These are phyloP conservation scores for Alternaria postmessia DNA, from an alignment of 2,329 filamentous ascomycete genomes.

Conservation along the genomic window DNA sequence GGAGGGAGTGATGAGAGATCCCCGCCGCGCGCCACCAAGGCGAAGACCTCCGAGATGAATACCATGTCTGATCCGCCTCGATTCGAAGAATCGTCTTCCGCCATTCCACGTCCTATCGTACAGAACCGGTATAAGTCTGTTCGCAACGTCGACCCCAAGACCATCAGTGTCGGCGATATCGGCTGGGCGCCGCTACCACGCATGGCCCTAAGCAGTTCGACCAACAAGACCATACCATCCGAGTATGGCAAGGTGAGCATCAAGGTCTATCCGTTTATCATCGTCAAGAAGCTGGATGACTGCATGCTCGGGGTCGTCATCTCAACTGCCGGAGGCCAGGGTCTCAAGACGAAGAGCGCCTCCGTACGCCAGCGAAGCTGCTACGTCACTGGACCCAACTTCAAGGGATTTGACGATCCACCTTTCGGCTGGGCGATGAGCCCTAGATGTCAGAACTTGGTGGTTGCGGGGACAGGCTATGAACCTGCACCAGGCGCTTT, in stretches of 20 bases:
- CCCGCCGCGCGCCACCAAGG: neutral
- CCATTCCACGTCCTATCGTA: neutral
- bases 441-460: neutral
- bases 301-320: neutral
- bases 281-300: slow-evolving; percentile 6
- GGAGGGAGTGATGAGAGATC: neutral
- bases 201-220: neutral
- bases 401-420: neutral
- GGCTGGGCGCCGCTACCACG: neutral
- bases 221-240: neutral
- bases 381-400: neutral
- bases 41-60: neutral
- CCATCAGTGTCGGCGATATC: slow-evolving; percentile 1
- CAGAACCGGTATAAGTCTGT: neutral
- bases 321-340: neutral
- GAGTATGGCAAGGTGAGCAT: neutral
- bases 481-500: neutral
- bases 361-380: neutral
- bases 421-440: neutral
- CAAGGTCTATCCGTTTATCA: slow-evolving; percentile 1
- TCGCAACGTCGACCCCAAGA: neutral
- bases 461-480: neutral
- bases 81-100: neutral
- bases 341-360: neutral
- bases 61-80: neutral